phyloP scores from a whole-genome alignment of 75 land plant species.

The Pinus taeda region DNA sequence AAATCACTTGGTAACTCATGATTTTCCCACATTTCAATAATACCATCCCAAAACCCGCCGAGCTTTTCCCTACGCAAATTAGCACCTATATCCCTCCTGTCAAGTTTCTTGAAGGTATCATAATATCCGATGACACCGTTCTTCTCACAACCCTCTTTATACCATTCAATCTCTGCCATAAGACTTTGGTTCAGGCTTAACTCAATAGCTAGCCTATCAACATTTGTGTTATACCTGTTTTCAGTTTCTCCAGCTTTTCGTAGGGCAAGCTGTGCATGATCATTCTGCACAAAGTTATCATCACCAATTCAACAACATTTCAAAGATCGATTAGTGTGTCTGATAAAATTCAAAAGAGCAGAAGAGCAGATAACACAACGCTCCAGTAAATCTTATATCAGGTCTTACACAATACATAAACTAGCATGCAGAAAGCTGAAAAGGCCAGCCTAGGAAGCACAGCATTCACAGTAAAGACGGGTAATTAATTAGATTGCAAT shows the following conservation, averaged over 20 bases:
- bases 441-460: no score
- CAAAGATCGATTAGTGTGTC: no score
- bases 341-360: no score
- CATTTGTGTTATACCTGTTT: background rate
- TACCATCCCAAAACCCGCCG: conserved; percentile 12
- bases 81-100: background rate
- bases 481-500: no score
- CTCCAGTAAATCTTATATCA: no score
- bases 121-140: background rate
- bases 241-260: background rate
- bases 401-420: no score
- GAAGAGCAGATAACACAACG: no score
- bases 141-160: background rate
- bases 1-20: conserved; percentile 10
- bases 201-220: background rate
- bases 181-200: background rate
- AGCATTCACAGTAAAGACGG: no score
- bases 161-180: conserved; percentile 10
- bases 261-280: background rate
- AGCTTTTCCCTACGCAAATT: background rate
- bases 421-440: no score
- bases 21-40: conserved; percentile 5
- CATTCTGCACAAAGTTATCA: background rate
- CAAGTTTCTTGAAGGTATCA: background rate
- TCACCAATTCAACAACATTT: no score